Base-by-base conservation (phyloP, 148 eudicot genomes). In the Vaccinium macrocarpon region DNA sequence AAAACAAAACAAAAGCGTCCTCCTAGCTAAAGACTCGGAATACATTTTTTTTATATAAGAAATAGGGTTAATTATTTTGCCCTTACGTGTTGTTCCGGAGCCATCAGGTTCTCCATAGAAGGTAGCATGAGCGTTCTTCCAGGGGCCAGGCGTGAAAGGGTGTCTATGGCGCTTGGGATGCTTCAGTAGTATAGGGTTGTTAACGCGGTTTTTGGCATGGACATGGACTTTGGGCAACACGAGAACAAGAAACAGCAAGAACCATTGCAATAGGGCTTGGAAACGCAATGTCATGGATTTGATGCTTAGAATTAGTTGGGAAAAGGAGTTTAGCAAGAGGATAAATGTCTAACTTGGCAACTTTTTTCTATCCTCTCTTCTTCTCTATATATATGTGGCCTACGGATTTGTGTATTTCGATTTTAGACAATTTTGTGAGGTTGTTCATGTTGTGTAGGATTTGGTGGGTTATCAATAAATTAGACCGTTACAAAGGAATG, bases 31-130 rank as follows among this genome's bases (percentile, higher is more conserved):
- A 10, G 25, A 62, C 8, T 62, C 14, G 0, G 8, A 27, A 19
- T 12, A 35, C 0, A 16, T 4, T 49, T 55, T 0, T 27, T 2
- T n/a, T n/a, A n/a, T n/a, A 76, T 68, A 27, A 68, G 73, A 68
- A 68, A 4, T 27, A 13, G 38, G 1, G 35, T 13, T n/a, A n/a
- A n/a, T n/a, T 9, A 27, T 25, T 25, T 68, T 68, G 18, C 16
- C 18, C 78, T 75, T 89, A 95, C 98, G 92, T 81, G 50, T 87
- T 66, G 98, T 92, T 62, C 87, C 95, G 0, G 94, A 90, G 84
- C 92, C 98, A 88, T 93, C 97, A 27, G 89, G 16, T 25, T 89
- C 92, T 14, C 98, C 98, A 87, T 95, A 95, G 73, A 91, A 95
- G 51, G 98, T 95, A 49, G 97, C 96, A 72, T 90, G 94, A 78